Conservation (phyloP, 495 filamentous ascomycete species). For the Oidiodendron maius region DNA sequence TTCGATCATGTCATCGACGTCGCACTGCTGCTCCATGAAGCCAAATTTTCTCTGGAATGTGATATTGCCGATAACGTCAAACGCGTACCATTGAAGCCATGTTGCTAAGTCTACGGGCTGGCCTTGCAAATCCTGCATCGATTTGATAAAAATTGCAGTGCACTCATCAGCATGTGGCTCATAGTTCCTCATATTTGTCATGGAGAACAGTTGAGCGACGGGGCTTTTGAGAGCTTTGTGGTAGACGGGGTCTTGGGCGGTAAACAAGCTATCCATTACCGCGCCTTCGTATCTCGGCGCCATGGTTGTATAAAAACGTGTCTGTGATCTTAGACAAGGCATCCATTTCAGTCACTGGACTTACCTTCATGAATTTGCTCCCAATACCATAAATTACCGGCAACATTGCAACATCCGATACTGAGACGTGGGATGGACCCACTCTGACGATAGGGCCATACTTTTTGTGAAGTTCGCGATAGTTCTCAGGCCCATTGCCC, state of each 20-base stretch:
- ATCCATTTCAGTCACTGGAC: not conserved
- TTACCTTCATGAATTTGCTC: conserved; percentile 17
- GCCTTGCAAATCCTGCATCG: conserved; percentile 23
- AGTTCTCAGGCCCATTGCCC: conserved; percentile 38
- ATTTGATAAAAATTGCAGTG: conserved; percentile 37
- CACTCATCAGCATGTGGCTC: conserved; percentile 50
- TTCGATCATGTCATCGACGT: conserved; percentile 3
- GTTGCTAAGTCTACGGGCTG: conserved; percentile 15
- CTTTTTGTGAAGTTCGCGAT: conserved; percentile 39
- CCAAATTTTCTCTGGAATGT: conserved; percentile 29
- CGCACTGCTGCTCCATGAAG: conserved; percentile 2
- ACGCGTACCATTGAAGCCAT: conserved; percentile 40
- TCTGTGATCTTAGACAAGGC: not conserved
- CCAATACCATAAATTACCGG: conserved; percentile 17
- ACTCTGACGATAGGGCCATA: conserved; percentile 45
- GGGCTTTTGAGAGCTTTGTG: conserved; percentile 24
- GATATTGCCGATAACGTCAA: conserved; percentile 31
- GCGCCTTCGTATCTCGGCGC: not conserved
- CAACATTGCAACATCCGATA: conserved; percentile 29
- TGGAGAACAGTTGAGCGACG: conserved; percentile 40
- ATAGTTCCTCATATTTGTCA: conserved; percentile 47
- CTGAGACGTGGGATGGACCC: conserved; percentile 43
- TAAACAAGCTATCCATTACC: conserved; percentile 18
- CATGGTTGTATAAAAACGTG: not conserved
- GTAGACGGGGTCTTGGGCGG: conserved; percentile 11